Base-by-base conservation (phyloP, 2,329 filamentous ascomycete genomes). In the Botrytis galanthina region DNA sequence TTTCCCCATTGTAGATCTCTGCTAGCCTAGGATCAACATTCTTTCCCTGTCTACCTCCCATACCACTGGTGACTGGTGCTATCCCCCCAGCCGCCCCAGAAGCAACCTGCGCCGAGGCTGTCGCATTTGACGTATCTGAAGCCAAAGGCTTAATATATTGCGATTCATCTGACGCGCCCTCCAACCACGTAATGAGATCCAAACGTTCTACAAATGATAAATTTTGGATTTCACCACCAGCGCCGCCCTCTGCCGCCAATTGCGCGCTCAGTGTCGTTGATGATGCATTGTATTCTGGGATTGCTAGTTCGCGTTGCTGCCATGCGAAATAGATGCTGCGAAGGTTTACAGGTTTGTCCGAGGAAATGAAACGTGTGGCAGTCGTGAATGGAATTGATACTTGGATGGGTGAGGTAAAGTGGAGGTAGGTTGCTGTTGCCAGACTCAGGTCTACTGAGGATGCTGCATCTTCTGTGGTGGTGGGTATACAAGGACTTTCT, bases 251-350 rank as follows among this genome's bases (percentile, higher is more conserved):
- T 18, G 78, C 78, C 57, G 81, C 79, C 39, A 98, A 86, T 80
- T 94, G 90, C 69, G 93, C 91, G 81, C 97, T 97, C 73, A 98
- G 87, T 77, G 90, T 87, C 79, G 92, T 91, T 22, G 93, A 93
- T 0, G 92, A 91, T 39, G 92, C 89, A 83, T 98, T 96, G 87
- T 98, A 98, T 79, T 97, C 94, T 18, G 93, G 92, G 77, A 97
- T 94, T 72, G 92, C 90, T 72, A 92, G 90, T 84, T 98, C 95
- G 82, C 94, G 94, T 84, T 98, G 97, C 80, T 93, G 87, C 94
- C 94, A 99, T 73, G 94, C 94, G 81, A 98, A 97, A 85, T 95
- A 98, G 83, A 98, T 95, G 82, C 92, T 96, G 81, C 96, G 94
- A 78, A 99, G 86, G 81, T 98, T 93, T 79, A 97, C 91, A 7